A percentile compares a stretch with the other conserved stretches of the same genome.
Conservation (phyloP, 2,329 filamentous ascomycete species). For the Cladosporium velox region DNA sequence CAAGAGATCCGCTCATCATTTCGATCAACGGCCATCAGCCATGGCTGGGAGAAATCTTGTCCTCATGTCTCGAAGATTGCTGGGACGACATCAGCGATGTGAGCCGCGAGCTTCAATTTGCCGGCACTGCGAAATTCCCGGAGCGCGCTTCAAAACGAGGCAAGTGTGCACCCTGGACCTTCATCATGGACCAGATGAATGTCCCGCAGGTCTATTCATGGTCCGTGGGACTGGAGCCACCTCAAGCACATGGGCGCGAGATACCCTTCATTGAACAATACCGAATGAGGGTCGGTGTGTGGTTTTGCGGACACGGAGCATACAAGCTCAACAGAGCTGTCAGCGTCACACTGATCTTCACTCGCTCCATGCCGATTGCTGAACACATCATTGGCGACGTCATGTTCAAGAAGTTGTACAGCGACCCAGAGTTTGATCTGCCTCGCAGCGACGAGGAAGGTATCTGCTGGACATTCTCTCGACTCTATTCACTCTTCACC, state of each 20-base stretch:
- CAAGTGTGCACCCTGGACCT: slow-evolving; percentile 39
- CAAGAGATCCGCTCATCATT: slow-evolving; percentile 38
- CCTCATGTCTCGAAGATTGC: slow-evolving; percentile 38
- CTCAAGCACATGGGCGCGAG: slow-evolving; percentile 26
- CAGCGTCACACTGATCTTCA: slow-evolving; percentile 40
- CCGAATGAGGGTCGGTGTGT: slow-evolving; percentile 40
- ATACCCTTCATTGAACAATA: slow-evolving; percentile 36
- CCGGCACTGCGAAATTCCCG: slow-evolving; percentile 39
- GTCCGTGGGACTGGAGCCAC: slow-evolving; percentile 38
- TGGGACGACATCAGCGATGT: slow-evolving; percentile 38
- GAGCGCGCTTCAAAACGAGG: slow-evolving; percentile 37
- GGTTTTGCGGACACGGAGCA: slow-evolving; percentile 39
- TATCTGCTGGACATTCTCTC: slow-evolving; percentile 40
- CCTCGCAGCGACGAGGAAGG: slow-evolving; percentile 39
- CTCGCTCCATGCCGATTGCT: slow-evolving; percentile 32
- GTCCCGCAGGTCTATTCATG: slow-evolving; percentile 43
- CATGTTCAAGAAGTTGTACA: slow-evolving; percentile 38
- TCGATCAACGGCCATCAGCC: slow-evolving; percentile 39
- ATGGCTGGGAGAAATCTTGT: slow-evolving; percentile 39
- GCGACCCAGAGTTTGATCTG: slow-evolving; percentile 36
- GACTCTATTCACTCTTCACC: slow-evolving; percentile 38
- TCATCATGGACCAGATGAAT: slow-evolving; percentile 42
- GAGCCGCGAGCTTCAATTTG: slow-evolving; percentile 39
- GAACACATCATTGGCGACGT: slow-evolving; percentile 38
- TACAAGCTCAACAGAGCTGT: slow-evolving; percentile 34